Conservation (phyloP, 2,329 filamentous ascomycete genomes). For the Gnomoniopsis sp. region DNA sequence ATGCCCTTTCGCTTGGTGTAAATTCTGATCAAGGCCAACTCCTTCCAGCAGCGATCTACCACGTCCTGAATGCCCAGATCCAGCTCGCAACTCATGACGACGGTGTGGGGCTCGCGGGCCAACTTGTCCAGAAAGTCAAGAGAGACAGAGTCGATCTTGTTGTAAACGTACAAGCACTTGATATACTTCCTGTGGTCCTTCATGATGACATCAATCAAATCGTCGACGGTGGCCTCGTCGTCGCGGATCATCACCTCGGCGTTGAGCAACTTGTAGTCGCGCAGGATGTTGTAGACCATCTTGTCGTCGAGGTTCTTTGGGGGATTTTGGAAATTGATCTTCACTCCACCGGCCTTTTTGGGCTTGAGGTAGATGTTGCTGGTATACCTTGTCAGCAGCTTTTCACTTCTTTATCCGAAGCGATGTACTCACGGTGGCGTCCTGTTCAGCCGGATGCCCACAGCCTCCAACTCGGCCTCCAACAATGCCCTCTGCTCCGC, state of each 20-base stretch:
- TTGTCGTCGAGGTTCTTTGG: conserved; percentile 94
- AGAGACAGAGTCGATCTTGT: conserved; percentile 96
- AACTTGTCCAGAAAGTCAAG: conserved; percentile 91
- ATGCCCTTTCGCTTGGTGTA: conserved; percentile 96
- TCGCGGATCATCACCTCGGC: conserved; percentile 94
- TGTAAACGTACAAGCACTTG: conserved; percentile 93
- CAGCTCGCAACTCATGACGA: conserved; percentile 96
- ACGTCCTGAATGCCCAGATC: conserved; percentile 92
- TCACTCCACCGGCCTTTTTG: conserved; percentile 97
- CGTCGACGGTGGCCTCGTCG: conserved; percentile 92
- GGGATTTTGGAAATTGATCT: conserved; percentile 89
- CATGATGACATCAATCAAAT: conserved; percentile 99
- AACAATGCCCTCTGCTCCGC: conserved; percentile 87
- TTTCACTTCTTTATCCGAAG: background rate
- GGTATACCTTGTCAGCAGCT: conserved; percentile 6
- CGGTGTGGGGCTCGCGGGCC: conserved; percentile 88
- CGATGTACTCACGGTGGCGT: conserved; percentile 70
- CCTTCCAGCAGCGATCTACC: conserved; percentile 91
- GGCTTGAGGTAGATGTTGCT: conserved; percentile 96
- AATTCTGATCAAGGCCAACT: conserved; percentile 82
- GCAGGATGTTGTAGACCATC: conserved; percentile 95
- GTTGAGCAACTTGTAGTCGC: conserved; percentile 98
- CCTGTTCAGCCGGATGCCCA: conserved; percentile 89
- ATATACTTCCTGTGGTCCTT: conserved; percentile 99
- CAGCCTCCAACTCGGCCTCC: conserved; percentile 89